Base-by-base conservation (phyloP, 306 rosid genomes). In the Quillaja saponaria region DNA sequence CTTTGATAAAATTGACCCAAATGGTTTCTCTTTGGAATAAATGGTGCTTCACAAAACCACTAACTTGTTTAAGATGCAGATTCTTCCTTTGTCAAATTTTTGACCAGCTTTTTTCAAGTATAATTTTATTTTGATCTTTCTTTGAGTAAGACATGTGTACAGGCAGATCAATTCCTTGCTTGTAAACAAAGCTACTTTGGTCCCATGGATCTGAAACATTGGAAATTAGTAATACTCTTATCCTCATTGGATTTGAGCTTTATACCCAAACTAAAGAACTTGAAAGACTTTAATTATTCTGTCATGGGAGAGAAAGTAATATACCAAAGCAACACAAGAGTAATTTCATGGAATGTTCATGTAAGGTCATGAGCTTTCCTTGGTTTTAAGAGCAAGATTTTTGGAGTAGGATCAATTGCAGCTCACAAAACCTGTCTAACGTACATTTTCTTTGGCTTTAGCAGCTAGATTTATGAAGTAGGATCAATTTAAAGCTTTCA, bases 81-180 rank as follows among this genome's bases (percentile, higher is more conserved):
- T 68, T 58, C 39, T 12, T 19, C 58, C 49, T 60, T 65, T 10
- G 71, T 39, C 44, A 25, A 13, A 65, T 31, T 64, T 64, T 80
- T 80, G 71, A 76, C 85, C 58, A 19, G 20, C 66, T 76, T 72
- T 80, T 60, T 12, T n/a, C 10, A 47, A 33, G 35, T 52, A 8
- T n/a, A n/a, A n/a, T n/a, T n/a, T n/a, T n/a, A n/a, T n/a, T n/a
- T n/a, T n/a, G n/a, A n/a, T 61, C 15, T 19, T 9, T 37, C 13
- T 11, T 38, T 18, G 46, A 10, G 57, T 13, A 41, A 18, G 13
- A 7, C 40, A 17, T 31, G 40, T 3, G 12, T 39, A 28, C 4
- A 34, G n/a, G 17, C 33, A 33, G 49, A 54, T 55, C 49, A 63
- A 81, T 81, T 81, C 80, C 54, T 76, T 76, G 72, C 82, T 81